Percentiles rank a stretch among this genome's conserved stretches.
These are phyloP conservation scores for Solanum ossicruentum DNA, from an alignment of 257 asterid species.

Conservation along the genomic window DNA sequence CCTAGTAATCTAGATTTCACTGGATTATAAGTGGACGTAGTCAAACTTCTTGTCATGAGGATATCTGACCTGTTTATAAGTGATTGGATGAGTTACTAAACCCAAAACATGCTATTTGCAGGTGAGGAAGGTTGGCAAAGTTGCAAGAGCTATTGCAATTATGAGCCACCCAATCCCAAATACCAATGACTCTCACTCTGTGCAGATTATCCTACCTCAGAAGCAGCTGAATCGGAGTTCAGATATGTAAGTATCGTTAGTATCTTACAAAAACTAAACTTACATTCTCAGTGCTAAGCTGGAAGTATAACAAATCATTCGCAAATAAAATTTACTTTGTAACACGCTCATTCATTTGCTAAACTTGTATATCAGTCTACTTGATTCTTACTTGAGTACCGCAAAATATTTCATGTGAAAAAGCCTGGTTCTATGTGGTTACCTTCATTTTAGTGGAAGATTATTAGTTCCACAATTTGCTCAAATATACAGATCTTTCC, in stretches of 20 bases:
- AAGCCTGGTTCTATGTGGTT: not conserved
- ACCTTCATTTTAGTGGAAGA: not conserved
- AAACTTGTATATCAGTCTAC: not conserved
- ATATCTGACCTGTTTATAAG: not conserved
- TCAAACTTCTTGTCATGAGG: not conserved
- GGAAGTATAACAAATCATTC: not conserved
- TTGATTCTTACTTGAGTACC: not conserved
- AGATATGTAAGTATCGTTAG: slow-evolving; percentile 52
- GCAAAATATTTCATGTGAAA: not conserved
- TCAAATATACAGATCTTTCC: not conserved
- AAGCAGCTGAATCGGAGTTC: slow-evolving; percentile 89
- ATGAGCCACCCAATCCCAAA: slow-evolving; percentile 96
- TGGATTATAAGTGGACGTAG: not conserved
- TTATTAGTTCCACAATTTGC: not conserved
- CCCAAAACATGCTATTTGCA: slow-evolving; percentile 3
- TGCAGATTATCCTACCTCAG: slow-evolving; percentile 90
- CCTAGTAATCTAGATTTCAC: not conserved
- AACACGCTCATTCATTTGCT: not conserved
- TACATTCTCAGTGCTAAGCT: not conserved
- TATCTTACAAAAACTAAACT: not conserved
- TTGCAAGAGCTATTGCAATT: slow-evolving; percentile 83
- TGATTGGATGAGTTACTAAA: not conserved
- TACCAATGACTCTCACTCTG: slow-evolving; percentile 78
- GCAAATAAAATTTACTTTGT: not conserved
- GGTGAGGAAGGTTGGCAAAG: slow-evolving; percentile 84